Base-by-base conservation (phyloP, 2,329 filamentous ascomycete genomes). In the Aureobasidium mangrovei region DNA sequence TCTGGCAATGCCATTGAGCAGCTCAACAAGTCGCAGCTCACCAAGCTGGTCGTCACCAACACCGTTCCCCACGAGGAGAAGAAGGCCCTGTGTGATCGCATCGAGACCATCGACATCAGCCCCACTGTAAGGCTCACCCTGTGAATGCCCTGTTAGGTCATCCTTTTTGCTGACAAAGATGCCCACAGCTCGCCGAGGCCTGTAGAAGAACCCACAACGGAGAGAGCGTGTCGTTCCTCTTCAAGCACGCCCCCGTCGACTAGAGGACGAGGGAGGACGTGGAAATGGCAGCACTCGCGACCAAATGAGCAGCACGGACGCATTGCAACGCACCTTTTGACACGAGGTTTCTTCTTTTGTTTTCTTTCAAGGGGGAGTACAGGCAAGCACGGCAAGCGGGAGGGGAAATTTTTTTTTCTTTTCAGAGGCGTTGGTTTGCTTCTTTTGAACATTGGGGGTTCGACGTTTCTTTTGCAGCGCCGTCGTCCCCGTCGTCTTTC, bases 51-150 rank as follows among this genome's bases (percentile, higher is more conserved):
- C 10, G 89, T 95, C 35, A 95, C 91, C 46, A 95, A 96, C 72
- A 95, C 87, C 1, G 86, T 91, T 9, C 86, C 86, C 4, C 80
- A 89, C 60, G 81, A 84, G 60, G 86, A 89, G 67, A 91, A 94
- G 77, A 84, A 86, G 68, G 82, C 85, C 65, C 72, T 78, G 40
- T 94, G 91, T 71, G 78, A 83, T 56, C 85, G 87, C 70, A 81
- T 96, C 59, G 84, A 90, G 71, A 91, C 91, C 55, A 95, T 96
- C 68, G 91, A 96, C 70, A 88, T 96, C 63, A 89, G 86, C 64
- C 86, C 88, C 40, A 95, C 90, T 35, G 73, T 75, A 60, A 69
- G 73, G 69, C 27, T 7, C 31, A 8, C 12, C 5, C n/a, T 4
- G 9, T 39, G 18, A 18, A 7, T 49, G n/a, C 41, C 33, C 55